A percentile compares a stretch with the other conserved stretches of the same genome.
Evolutionary conservation across 2,329 filamentous ascomycete genomes (phyloP).

Genomic region (Talaromyces sp.): DNA sequence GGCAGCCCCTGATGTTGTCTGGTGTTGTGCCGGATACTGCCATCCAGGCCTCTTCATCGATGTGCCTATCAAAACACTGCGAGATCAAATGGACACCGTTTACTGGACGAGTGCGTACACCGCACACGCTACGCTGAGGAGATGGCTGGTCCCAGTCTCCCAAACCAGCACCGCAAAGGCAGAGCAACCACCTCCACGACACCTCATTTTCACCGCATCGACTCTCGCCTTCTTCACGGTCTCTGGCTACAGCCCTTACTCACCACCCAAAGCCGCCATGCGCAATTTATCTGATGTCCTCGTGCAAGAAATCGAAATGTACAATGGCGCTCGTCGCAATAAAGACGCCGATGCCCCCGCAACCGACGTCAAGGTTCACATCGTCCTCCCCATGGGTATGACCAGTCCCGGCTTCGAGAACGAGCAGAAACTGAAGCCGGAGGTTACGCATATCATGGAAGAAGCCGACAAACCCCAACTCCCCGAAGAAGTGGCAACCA

Average conservation of each 20-base stretch:
- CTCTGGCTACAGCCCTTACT: conserved; percentile 79
- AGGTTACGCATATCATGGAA: conserved; percentile 74
- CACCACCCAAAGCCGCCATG: conserved; percentile 80
- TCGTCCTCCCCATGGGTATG: conserved; percentile 83
- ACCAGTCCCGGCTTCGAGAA: conserved; percentile 68
- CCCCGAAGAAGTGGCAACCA: conserved; percentile 71
- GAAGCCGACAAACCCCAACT: conserved; percentile 76
- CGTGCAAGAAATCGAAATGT: conserved; percentile 78
- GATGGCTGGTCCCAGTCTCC: conserved; percentile 60
- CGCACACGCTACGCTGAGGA: conserved; percentile 71
- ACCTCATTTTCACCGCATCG: conserved; percentile 85
- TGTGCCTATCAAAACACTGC: conserved; percentile 62
- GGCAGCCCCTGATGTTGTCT: conserved; percentile 75
- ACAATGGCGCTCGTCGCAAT: conserved; percentile 62
- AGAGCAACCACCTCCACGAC: conserved; percentile 47
- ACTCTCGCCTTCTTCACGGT: conserved; percentile 71
- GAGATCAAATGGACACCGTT: conserved; percentile 85
- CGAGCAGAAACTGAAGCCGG: conserved; percentile 77
- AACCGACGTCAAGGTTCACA: conserved; percentile 72
- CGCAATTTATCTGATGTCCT: conserved; percentile 79
- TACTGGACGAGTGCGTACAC: conserved; percentile 86
- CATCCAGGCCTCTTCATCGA: conserved; percentile 76
- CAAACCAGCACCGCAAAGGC: conserved; percentile 28
- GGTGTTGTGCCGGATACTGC: conserved; percentile 79
- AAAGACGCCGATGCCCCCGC: conserved; percentile 45